Base-by-base conservation (phyloP, 805 yeast genomes). In the Cyberlindnera mrakii region DNA sequence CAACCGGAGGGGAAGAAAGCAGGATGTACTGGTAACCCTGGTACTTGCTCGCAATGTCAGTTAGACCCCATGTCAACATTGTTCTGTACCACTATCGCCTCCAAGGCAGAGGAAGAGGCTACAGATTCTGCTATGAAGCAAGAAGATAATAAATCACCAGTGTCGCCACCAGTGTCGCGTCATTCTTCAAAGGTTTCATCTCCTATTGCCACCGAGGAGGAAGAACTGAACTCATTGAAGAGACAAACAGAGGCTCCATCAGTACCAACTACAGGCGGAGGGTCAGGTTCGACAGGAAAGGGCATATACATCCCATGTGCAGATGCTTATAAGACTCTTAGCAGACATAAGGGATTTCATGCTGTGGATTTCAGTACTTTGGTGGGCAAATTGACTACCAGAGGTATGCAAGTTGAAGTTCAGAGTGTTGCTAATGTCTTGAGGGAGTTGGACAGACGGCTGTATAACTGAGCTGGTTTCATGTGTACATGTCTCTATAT, bases 331-430 rank as follows among this genome's bases (percentile, higher is more conserved):
- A 84, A 82, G 63, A 86, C 96, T 3, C 72, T 90, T 40, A 80
- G 90, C 29, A 70, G 95, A 44, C 96, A 88, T 61, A 82, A 83
- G 55, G 78, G 80, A 52, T 87, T 87, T 64, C 74, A 77, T 45
- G 69, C 77, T 7, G 86, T 82, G 16, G 93, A 86, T 49, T 78
- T 87, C 56, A 77, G 84, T 42, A 76, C 80, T 3, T 67, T 87
- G 48, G 89, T 87, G 5, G 85, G 85, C 13, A 78, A 82, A 53
- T 71, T 88, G 51, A 78, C 83, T 27, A 85, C 95, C 1, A 70
- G 84, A 49, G 96, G 95, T 3, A 85, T 85, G 83, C 87, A 83
- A 55, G 95, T 89, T 37, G 96, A 89, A 57, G 95, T 85, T n/a
- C 87, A 83, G 55, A 78, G 88, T 52, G 93, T 89, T 30, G 95